A percentile compares a stretch with the other conserved stretches of the same genome.
Evolutionary conservation across 768 basidiomycete species (phyloP).

Genomic region (Suillus sp.): DNA sequence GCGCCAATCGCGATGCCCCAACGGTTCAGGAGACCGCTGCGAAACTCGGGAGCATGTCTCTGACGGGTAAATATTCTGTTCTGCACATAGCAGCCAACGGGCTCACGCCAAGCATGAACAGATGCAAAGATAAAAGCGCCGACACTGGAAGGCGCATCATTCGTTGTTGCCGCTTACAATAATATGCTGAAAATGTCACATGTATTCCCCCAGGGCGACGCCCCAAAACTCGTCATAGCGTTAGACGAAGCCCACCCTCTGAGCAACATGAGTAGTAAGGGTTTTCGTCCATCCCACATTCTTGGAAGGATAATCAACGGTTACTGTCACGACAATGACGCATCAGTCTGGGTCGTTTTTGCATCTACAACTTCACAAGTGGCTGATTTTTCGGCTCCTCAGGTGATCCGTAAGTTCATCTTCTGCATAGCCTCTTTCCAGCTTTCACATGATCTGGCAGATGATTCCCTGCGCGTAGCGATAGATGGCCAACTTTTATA

Average conservation of each 20-base stretch:
- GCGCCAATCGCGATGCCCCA: not conserved
- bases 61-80: not conserved
- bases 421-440: not conserved
- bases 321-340: not conserved
- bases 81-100: not conserved
- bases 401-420: not conserved
- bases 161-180: not conserved
- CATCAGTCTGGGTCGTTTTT: slow-evolving; percentile 10
- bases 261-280: slow-evolving; percentile 2
- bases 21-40: not conserved
- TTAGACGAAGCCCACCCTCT: slow-evolving; percentile 6
- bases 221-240: slow-evolving; percentile 5
- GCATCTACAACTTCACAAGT: slow-evolving; percentile 8
- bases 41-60: not conserved
- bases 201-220: not conserved
- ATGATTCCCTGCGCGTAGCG: slow-evolving; percentile 6
- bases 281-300: not conserved
- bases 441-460: not conserved
- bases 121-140: not conserved
- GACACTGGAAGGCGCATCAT: not conserved
- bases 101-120: not conserved
- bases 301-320: not conserved
- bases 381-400: slow-evolving; percentile 6
- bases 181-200: not conserved
- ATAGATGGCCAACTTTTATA: slow-evolving; percentile 2